phyloP scores from a whole-genome alignment of 371 early-diverging fungal species.

The Nematocida displodere region DNA sequence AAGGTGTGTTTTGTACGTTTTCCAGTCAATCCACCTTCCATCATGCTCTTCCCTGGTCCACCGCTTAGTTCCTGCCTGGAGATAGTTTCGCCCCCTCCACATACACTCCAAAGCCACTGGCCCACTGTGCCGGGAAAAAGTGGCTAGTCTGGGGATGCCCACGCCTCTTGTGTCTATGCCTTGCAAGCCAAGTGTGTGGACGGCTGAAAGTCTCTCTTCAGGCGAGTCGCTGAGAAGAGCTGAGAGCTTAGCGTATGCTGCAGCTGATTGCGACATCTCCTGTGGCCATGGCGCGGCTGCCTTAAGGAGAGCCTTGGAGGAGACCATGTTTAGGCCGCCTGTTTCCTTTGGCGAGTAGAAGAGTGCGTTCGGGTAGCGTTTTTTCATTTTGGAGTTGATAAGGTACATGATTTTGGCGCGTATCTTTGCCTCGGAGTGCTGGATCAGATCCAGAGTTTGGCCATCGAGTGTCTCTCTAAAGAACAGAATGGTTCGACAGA shows the following conservation, averaged over 20 bases:
- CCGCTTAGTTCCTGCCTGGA: not conserved
- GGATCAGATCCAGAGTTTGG: slow-evolving; percentile 62
- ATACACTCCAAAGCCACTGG: not conserved
- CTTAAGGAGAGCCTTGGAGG: not conserved
- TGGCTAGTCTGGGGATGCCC: slow-evolving; percentile 4
- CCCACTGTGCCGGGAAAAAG: not conserved
- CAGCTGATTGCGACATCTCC: not conserved
- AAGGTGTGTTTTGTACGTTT: slow-evolving; percentile 4
- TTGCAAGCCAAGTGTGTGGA: no score
- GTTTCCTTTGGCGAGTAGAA: slow-evolving; percentile 83
- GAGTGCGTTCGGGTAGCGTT: slow-evolving; percentile 90
- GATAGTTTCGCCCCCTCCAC: slow-evolving; percentile 34
- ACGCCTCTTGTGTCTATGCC: no score
- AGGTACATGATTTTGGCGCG: slow-evolving; percentile 77
- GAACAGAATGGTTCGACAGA: slow-evolving; percentile 6
- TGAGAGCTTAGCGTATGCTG: slow-evolving; percentile 10
- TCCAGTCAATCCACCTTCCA: slow-evolving; percentile 26
- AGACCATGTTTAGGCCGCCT: slow-evolving; percentile 93
- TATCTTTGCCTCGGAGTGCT: not conserved
- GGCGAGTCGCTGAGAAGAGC: no score
- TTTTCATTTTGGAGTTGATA: slow-evolving; percentile 95
- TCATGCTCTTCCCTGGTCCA: slow-evolving; percentile 43
- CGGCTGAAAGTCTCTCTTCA: no score
- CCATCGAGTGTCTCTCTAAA: slow-evolving; percentile 66
- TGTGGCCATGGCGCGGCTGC: slow-evolving; percentile 5